A percentile compares a stretch with the other conserved stretches of the same genome.
Conservation (phyloP, 768 basidiomycete species). For the Floccularia luteovirens region DNA sequence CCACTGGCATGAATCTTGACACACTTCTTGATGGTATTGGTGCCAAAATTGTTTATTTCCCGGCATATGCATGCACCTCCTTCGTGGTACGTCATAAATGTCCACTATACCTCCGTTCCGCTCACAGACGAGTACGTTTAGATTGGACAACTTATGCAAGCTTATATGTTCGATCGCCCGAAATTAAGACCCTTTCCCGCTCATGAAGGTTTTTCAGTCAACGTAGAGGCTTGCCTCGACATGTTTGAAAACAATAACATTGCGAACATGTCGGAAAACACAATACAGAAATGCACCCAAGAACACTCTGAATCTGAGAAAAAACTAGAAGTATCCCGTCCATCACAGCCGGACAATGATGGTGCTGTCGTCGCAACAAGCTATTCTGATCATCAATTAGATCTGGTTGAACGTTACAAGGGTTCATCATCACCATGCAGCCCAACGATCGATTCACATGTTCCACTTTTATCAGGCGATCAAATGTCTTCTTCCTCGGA, state of each 20-base stretch:
- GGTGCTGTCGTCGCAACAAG: not conserved
- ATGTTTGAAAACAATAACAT: too few relatives aligned
- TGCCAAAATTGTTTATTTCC: slow-evolving; percentile 19
- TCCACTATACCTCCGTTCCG: slow-evolving; percentile 1
- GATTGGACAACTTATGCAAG: not conserved
- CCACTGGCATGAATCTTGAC: slow-evolving; percentile 18
- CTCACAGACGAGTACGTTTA: not conserved
- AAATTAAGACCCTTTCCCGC: not conserved
- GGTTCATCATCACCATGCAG: not conserved
- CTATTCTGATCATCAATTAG: not conserved
- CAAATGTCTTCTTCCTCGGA: not conserved
- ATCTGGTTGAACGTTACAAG: not conserved
- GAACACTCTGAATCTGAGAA: not conserved
- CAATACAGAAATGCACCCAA: not conserved
- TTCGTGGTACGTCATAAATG: slow-evolving; percentile 14
- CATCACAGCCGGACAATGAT: not conserved
- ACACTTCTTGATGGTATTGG: slow-evolving; percentile 17
- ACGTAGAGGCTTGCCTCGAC: not conserved
- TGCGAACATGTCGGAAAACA: not conserved
- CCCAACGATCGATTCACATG: not conserved
- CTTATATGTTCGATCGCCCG: not conserved
- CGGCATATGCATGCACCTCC: slow-evolving; percentile 23
- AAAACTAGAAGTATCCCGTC: not conserved
- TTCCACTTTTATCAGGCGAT: not conserved
- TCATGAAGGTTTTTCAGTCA: not conserved